Evolutionary conservation across 176 grass and related monocot species (phyloP).

Genomic region (Chloris gayana): DNA sequence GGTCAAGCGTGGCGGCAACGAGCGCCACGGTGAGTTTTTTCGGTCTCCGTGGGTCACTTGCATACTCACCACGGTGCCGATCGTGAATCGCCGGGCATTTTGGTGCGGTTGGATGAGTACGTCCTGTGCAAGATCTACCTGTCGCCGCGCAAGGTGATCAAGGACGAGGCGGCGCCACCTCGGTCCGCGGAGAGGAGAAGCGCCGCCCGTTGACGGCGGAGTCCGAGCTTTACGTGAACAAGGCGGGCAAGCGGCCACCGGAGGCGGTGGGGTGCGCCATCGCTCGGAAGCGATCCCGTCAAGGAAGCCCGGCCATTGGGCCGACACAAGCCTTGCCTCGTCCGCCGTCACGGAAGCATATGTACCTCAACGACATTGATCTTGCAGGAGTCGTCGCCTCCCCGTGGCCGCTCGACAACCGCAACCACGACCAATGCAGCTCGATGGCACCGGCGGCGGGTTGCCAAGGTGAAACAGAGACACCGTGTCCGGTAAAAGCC

Average conservation of each 20-base stretch:
- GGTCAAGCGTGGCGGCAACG: slow-evolving; percentile 10
- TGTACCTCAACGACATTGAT: not conserved
- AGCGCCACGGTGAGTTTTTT: not conserved
- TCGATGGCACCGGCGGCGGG: not conserved
- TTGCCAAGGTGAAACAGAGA: not conserved
- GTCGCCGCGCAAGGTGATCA: not conserved
- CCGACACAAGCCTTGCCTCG: not conserved
- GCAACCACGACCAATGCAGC: not conserved
- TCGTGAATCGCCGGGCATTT: not conserved
- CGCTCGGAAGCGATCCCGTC: not conserved
- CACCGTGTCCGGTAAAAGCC: not conserved
- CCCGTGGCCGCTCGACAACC: too few species aligned
- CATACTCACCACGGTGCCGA: not conserved
- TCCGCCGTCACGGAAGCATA: not conserved
- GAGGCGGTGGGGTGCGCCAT: not conserved
- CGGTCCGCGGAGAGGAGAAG: not conserved
- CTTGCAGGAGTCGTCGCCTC: not conserved
- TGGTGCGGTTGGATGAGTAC: slow-evolving; percentile 37
- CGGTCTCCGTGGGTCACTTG: not conserved
- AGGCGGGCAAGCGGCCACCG: too few species aligned
- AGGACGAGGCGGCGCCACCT: slow-evolving; percentile 1
- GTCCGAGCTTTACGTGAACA: too few species aligned
- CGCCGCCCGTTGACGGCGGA: too few species aligned
- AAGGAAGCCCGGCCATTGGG: not conserved
- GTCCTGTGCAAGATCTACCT: slow-evolving; percentile 49